Evolutionary conservation across 148 eudicot species (phyloP), one percentile per base, ranked within the genome.

Genomic region (Hydrangea macrophylla): DNA sequence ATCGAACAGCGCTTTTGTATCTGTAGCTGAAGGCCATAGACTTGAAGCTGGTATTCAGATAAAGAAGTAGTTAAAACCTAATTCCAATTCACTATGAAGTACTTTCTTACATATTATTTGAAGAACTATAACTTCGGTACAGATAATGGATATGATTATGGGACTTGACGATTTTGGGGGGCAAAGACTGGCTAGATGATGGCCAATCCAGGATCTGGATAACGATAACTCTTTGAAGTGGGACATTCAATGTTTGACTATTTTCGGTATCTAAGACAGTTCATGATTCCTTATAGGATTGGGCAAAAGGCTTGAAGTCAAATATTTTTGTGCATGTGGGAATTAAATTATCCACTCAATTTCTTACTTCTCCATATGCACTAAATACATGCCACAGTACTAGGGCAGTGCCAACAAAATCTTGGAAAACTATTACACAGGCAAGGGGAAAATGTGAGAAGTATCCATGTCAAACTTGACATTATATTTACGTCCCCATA

Each of bases 11-110:
- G 81, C 65, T 63, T 84, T 86, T 70, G 78, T 74, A 58, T 85
- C 83, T 20, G 86, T 58, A 58, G 83, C 53, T 68, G 87, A 79
- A 55, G 92, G 77, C 90, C 79, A 81, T 62, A 83, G 55, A 75
- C 89, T 92, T 59, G 92, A 74, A 70, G 81, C 86, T 88, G 77
- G 53, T 44, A 60, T 30, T 55, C 54, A 59, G 35, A 42, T 20
- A 72, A 25, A 56, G 24, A 65, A 24, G 24, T n/a, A 32, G 13
- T 31, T 33, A 36, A 57, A 25, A 57, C 7, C 5, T 6, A 64
- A n/a, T n/a, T n/a, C n/a, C n/a, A n/a, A n/a, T n/a, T n/a, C n/a
- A n/a, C n/a, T n/a, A n/a, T n/a, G n/a, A n/a, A n/a, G n/a, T n/a
- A n/a, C n/a, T n/a, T n/a, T n/a, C n/a, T n/a, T n/a, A n/a, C n/a